These are phyloP conservation scores for Trichoderma parareesei DNA, from an alignment of 495 filamentous ascomycete species.

Conservation along the genomic window DNA sequence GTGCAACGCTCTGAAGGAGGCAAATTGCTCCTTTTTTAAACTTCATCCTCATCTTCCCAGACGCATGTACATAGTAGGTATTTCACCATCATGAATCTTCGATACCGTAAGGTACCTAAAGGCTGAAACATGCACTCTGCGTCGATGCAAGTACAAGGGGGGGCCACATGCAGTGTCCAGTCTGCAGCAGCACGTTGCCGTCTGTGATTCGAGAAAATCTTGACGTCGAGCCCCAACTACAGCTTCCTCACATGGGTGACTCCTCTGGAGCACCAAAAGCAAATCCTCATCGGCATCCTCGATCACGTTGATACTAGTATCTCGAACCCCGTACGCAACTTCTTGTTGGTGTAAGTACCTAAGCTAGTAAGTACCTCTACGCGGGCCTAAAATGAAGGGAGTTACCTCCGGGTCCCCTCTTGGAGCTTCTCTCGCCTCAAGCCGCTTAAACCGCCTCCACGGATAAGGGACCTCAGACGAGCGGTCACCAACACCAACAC, in stretches of 20 bases:
- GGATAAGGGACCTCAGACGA: too few relatives aligned
- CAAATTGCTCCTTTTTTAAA: not conserved
- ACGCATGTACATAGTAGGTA: too few relatives aligned
- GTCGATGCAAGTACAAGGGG: not conserved
- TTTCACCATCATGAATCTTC: too few relatives aligned
- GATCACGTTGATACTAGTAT: too few relatives aligned
- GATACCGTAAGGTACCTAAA: not conserved
- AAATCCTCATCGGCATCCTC: too few relatives aligned
- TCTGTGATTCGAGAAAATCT: not conserved
- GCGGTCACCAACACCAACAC: not conserved
- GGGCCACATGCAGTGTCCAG: not conserved
- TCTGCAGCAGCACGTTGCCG: not conserved
- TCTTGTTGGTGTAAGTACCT: too few relatives aligned
- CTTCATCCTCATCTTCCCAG: not conserved
- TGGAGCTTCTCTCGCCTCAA: not conserved
- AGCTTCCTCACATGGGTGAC: too few relatives aligned
- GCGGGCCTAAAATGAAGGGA: too few relatives aligned
- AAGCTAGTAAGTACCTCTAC: too few relatives aligned
- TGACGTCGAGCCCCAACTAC: not conserved
- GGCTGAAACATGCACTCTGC: not conserved
- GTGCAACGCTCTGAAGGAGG: not conserved
- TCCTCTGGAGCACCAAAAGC: too few relatives aligned
- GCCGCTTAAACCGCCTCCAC: not conserved
- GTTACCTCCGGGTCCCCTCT: not conserved
- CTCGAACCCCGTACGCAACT: too few relatives aligned